Evolutionary conservation across 345 rosid species (phyloP), one percentile per base, ranked within the genome.

Genomic region (Hibiscus mutabilis): DNA sequence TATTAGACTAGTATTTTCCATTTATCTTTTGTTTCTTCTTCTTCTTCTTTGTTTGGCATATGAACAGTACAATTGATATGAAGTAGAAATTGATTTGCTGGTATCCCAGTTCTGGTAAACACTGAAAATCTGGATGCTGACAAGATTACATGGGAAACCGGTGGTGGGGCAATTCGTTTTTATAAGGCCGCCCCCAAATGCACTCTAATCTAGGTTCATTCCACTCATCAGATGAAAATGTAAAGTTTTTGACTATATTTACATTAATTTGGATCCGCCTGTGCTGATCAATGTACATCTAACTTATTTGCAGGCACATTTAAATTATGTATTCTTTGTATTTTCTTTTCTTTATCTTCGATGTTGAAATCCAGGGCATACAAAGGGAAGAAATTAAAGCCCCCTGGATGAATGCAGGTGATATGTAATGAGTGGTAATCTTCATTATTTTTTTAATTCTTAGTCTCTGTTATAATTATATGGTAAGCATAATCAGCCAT

Each of bases 31-130:
- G 12, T 19, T 9, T 53, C 19, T 1, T 16, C 19, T 53, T 16
- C 19, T 53, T 2, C 7, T 53, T 12, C 5, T 57, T 2, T 57
- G 6, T 29, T 67, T 12, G 18, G 12, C 60, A 70, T 35, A 51
- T 18, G 29, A 52, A 4, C 24, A 16, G 8, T 68, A 60, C 47
- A 19, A 16, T 66, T 64, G 27, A 60, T 31, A 12, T 59, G 10
- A 7, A 52, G 19, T 29, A 49, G 71, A 68, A 67, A 52, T 61
- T 72, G 12, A 65, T 61, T 68, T 47, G 49, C 67, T 60, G 78
- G 61, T 35, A 55, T 59, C 70, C 16, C 40, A 85, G 88, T 74
- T 85, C 76, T 85, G 88, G 88, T 81, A 61, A 82, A 66, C 40
- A 51, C 69, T 46, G 64, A 79, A 44, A 66, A 27, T 65, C 60